These are phyloP conservation scores for Oenanthe javanica DNA, from an alignment of 140 eudicot species.

Conservation along the genomic window DNA sequence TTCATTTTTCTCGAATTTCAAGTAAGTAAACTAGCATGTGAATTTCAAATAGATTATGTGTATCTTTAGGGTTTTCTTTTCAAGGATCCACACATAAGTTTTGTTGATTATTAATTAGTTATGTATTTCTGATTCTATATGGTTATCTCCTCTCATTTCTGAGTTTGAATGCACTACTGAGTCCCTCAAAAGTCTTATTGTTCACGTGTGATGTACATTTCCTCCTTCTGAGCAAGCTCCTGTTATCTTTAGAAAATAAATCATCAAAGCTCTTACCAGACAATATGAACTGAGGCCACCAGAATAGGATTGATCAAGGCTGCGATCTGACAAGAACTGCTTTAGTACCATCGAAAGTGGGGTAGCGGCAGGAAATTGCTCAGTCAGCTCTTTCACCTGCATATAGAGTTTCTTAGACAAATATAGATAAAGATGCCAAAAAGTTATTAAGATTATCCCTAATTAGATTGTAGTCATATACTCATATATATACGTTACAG, in stretches of 20 bases:
- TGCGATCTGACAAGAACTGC: slow-evolving; percentile 88
- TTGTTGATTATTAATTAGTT: background rate
- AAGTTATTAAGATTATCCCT: background rate
- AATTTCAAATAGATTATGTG: background rate
- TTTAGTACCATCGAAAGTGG: slow-evolving; percentile 82
- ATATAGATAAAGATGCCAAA: background rate
- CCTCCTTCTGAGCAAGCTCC: slow-evolving; percentile 2
- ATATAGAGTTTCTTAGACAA: background rate
- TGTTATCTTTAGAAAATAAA: background rate
- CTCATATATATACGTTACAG: background rate
- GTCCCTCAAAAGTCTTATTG: background rate
- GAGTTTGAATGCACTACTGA: background rate
- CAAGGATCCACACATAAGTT: background rate
- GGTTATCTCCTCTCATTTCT: background rate
- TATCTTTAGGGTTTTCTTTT: background rate
- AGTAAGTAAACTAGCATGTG: background rate
- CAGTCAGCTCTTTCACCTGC: slow-evolving; percentile 75
- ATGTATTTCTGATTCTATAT: background rate
- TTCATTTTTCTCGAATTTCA: background rate
- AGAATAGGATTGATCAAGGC: slow-evolving; percentile 90
- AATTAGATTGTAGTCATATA: background rate
- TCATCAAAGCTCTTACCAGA: slow-evolving; percentile 31
- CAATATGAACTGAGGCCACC: slow-evolving; percentile 97
- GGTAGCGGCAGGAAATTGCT: slow-evolving; percentile 84
- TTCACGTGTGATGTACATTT: background rate